Conservation (phyloP, 495 filamentous ascomycete genomes). For the Hypoxylon intermedium region DNA sequence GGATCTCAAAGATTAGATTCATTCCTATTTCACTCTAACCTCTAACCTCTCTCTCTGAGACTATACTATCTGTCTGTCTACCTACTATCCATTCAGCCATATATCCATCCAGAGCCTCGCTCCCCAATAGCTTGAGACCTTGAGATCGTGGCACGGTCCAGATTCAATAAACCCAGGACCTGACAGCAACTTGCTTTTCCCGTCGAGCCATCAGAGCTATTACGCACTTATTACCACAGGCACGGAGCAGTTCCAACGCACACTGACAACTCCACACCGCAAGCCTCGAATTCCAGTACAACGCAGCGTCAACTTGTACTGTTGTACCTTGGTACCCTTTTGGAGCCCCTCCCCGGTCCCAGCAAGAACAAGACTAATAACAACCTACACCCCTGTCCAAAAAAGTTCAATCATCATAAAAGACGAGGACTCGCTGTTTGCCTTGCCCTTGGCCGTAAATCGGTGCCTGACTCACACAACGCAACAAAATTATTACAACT, state of each 20-base stretch:
- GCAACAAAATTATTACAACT: slow-evolving; percentile 38
- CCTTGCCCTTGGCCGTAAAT: slow-evolving; percentile 41
- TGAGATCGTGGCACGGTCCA: slow-evolving; percentile 36
- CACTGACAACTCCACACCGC: slow-evolving; percentile 35
- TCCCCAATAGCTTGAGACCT: slow-evolving; percentile 32
- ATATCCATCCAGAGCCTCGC: slow-evolving; percentile 16
- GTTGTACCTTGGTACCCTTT: slow-evolving; percentile 6
- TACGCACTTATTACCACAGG: slow-evolving; percentile 36
- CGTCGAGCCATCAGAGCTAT: no score
- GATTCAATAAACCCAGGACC: slow-evolving; percentile 13
- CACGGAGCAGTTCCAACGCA: slow-evolving; percentile 32
- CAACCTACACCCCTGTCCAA: slow-evolving; percentile 31
- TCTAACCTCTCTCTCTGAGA: background rate
- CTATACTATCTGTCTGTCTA: slow-evolving; percentile 6
- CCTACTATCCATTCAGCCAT: background rate
- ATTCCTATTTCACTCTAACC: background rate
- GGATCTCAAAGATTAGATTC: slow-evolving; percentile 3
- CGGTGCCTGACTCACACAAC: slow-evolving; percentile 48
- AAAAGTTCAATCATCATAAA: slow-evolving; percentile 39
- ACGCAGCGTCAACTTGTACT: slow-evolving; percentile 8
- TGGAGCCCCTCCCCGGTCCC: background rate
- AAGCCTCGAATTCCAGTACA: slow-evolving; percentile 25
- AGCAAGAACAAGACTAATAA: slow-evolving; percentile 18
- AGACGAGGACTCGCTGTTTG: slow-evolving; percentile 37
- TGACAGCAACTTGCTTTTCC: slow-evolving; percentile 14